Evolutionary conservation across 2,329 filamentous ascomycete genomes (phyloP).

Genomic region (Calonectria naviculata): DNA sequence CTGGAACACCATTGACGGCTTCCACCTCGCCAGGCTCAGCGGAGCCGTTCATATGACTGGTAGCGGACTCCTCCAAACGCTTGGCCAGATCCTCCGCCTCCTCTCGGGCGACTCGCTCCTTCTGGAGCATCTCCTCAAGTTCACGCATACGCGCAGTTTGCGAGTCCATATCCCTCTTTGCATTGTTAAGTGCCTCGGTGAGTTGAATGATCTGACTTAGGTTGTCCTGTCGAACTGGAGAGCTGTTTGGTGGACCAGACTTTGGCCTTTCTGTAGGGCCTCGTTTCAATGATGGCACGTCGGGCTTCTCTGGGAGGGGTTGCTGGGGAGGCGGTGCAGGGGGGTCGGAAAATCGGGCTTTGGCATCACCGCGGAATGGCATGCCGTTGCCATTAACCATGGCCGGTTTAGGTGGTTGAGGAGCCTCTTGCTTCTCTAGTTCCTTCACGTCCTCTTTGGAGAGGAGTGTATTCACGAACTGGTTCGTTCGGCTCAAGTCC

Average conservation of each 20-base stretch:
- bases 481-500: conserved; percentile 84
- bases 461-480: conserved; percentile 82
- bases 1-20: conserved; percentile 11
- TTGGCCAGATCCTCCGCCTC: conserved; percentile 85
- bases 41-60: conserved; percentile 44
- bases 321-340: conserved; percentile 94
- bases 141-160: conserved; percentile 84
- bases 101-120: conserved; percentile 85
- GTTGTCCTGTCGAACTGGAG: conserved; percentile 69
- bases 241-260: conserved; percentile 61
- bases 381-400: conserved; percentile 63
- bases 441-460: conserved; percentile 76
- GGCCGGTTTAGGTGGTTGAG: conserved; percentile 60
- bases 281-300: conserved; percentile 79
- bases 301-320: conserved; percentile 92
- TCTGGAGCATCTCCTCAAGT: conserved; percentile 77
- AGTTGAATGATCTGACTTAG: conserved; percentile 83
- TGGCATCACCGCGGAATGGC: conserved; percentile 76
- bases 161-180: conserved; percentile 88
- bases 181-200: conserved; percentile 84
- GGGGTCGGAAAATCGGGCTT: conserved; percentile 90
- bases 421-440: conserved; percentile 60
- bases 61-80: conserved; percentile 69
- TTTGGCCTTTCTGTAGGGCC: conserved; percentile 81
- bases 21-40: conserved; percentile 35